Evolutionary conservation across 176 grass and related monocot genomes (phyloP).

Genomic region (Neostapfia colusana): DNA sequence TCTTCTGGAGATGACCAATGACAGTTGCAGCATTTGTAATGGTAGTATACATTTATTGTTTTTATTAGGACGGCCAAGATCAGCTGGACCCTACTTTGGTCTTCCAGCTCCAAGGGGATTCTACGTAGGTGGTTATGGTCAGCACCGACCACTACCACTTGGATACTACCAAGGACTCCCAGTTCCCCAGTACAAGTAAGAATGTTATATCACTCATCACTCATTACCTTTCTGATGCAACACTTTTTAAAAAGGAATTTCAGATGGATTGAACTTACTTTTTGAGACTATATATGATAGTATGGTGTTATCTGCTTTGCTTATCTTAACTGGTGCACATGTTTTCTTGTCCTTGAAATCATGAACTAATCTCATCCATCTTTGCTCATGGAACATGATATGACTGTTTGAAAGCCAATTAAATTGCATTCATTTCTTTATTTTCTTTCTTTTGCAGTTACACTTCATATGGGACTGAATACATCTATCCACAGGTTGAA

Average conservation of each 20-base stretch:
- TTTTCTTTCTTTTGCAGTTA: conserved; percentile 71
- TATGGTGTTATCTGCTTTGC: not conserved
- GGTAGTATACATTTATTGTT: conserved; percentile 3
- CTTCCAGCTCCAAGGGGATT: conserved; percentile 64
- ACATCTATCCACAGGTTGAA: conserved; percentile 86
- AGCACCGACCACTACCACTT: conserved; percentile 60
- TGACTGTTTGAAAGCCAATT: conserved; percentile 34
- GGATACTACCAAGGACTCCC: conserved; percentile 73
- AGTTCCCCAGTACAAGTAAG: conserved; percentile 72
- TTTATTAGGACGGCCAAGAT: conserved; percentile 68
- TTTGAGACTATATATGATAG: not conserved
- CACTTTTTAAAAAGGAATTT: not conserved
- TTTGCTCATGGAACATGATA: conserved; percentile 26
- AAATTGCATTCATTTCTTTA: conserved; percentile 38
- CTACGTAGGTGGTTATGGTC: conserved; percentile 62
- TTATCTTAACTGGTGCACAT: not conserved
- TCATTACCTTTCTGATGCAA: not conserved
- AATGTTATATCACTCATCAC: not conserved
- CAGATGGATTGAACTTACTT: not conserved
- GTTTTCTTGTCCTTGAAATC: not conserved
- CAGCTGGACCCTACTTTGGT: conserved; percentile 67
- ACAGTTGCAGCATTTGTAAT: not conserved
- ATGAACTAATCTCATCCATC: not conserved
- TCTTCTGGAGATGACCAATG: not conserved
- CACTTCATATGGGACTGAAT: conserved; percentile 77